Base-by-base conservation (phyloP, 495 filamentous ascomycete species). In the Daldinia vernicosa region DNA sequence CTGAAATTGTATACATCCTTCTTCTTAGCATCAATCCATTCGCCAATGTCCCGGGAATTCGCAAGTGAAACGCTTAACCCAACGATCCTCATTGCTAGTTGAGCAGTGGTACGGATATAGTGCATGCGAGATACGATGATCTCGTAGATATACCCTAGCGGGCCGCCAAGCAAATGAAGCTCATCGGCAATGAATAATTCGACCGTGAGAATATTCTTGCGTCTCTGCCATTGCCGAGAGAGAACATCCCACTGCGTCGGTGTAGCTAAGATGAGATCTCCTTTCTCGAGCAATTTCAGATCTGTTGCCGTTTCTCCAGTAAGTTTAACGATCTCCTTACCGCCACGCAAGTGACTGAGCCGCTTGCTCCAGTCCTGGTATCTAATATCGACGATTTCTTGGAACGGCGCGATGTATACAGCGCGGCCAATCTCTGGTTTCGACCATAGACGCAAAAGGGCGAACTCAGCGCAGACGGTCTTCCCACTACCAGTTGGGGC, bases 1-100 rank as follows among this genome's bases (percentile, higher is more conserved):
- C 93, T 97, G 85, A 99, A 99, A 81, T 98, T 99, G 85, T 92
- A 98, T 63, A 97, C 96, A 35, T 93, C 97, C 76, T 99, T 96
- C 83, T 97, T 98, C 66, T 89, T 95, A n/a, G 95, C 96, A 63
- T 96, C 96, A 71, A 98, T 97, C 95, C 95, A 99, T 80, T 98
- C 96, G 50, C 96, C 94, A 66, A 98, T 88, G 76, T 98, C 95
- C 45, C 94, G 89, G 40, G 95, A 89, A 78, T 97, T 98, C 12
- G 95, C 90, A 27, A 99, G 86, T 17, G 95, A 94, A 45, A 97
- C 96, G 78, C 93, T 96, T 60, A 99, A 82, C 7, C 94, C 95
- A 62, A 98, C 83, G 39, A 98, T 93, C 30, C 95, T 90, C 86
- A 98, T 87, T 26, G 90, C 84, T 37, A 89, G 89, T 76, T 97